phyloP scores from a whole-genome alignment of 495 filamentous ascomycete genomes.

The Geopyxis carbonaria region DNA sequence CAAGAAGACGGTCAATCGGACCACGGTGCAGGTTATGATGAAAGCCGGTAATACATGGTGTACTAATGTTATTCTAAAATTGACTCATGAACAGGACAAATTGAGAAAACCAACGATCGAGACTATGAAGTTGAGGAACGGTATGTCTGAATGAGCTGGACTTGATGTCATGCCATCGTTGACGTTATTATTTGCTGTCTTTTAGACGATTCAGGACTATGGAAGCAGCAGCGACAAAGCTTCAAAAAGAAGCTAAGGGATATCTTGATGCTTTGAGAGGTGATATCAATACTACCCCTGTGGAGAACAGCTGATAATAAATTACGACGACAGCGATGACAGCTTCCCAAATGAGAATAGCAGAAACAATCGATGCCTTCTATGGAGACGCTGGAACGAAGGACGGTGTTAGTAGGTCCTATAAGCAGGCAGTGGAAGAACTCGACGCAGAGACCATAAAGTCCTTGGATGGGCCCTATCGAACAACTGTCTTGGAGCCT shows the following conservation, averaged over 20 bases:
- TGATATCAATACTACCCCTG: slow-evolving; percentile 23
- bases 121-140: slow-evolving; percentile 97
- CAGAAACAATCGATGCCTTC: slow-evolving; percentile 97
- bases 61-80: too few relatives aligned
- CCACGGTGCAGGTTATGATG: slow-evolving; percentile 99
- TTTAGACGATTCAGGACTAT: slow-evolving; percentile 79
- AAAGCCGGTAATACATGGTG: too few relatives aligned
- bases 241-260: slow-evolving; percentile 95
- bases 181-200: not conserved
- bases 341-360: slow-evolving; percentile 97
- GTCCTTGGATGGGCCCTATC: slow-evolving; percentile 90
- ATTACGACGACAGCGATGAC: slow-evolving; percentile 94
- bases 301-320: not conserved
- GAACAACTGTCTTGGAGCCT: slow-evolving; percentile 84
- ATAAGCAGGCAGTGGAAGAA: slow-evolving; percentile 96
- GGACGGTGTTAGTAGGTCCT: slow-evolving; percentile 85
- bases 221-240: slow-evolving; percentile 75
- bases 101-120: slow-evolving; percentile 92
- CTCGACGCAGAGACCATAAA: slow-evolving; percentile 97
- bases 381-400: slow-evolving; percentile 90
- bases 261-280: slow-evolving; percentile 90
- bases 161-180: not conserved
- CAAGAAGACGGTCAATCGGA: slow-evolving; percentile 97
- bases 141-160: slow-evolving; percentile 29
- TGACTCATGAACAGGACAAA: too few relatives aligned